These are phyloP conservation scores for Iodosphaeria phyllophila DNA, from an alignment of 2,329 filamentous ascomycete species.

Conservation along the genomic window DNA sequence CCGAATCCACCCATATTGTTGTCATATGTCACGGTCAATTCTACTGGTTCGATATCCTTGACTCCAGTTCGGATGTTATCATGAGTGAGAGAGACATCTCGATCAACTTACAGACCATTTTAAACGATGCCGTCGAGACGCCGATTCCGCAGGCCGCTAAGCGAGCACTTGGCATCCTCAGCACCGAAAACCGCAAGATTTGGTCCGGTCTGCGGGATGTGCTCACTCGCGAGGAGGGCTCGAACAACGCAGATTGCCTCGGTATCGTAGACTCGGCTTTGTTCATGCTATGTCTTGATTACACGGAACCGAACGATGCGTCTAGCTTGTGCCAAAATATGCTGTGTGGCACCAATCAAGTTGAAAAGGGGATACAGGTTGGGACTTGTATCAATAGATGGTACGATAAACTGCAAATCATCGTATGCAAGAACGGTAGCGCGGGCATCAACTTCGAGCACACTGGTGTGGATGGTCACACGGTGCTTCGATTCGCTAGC, in stretches of 20 bases:
- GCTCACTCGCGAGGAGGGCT: conserved; percentile 65
- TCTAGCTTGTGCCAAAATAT: conserved; percentile 93
- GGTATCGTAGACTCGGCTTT: conserved; percentile 87
- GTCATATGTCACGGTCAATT: conserved; percentile 91
- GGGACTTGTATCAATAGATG: conserved; percentile 96
- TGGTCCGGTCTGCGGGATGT: conserved; percentile 88
- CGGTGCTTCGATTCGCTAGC: conserved; percentile 85
- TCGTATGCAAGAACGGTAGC: conserved; percentile 96
- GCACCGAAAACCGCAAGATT: conserved; percentile 87
- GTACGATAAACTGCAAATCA: conserved; percentile 99
- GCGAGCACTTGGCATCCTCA: conserved; percentile 78
- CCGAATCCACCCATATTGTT: conserved; percentile 80
- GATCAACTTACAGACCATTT: conserved; percentile 78
- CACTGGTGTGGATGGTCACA: conserved; percentile 93
- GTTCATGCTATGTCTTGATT: conserved; percentile 84
- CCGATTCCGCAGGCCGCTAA: conserved; percentile 94
- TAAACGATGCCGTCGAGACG: conserved; percentile 75
- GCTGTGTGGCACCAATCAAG: conserved; percentile 86
- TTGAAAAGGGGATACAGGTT: conserved; percentile 85
- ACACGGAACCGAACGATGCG: conserved; percentile 65
- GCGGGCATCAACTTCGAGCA: conserved; percentile 99
- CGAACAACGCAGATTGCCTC: conserved; percentile 93
- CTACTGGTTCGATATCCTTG: conserved; percentile 97
- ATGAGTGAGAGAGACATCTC: conserved; percentile 93
- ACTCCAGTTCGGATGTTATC: conserved; percentile 85